Evolutionary conservation across 106 monocot species (phyloP).

Genomic region (Dioscorea zingiberensis): DNA sequence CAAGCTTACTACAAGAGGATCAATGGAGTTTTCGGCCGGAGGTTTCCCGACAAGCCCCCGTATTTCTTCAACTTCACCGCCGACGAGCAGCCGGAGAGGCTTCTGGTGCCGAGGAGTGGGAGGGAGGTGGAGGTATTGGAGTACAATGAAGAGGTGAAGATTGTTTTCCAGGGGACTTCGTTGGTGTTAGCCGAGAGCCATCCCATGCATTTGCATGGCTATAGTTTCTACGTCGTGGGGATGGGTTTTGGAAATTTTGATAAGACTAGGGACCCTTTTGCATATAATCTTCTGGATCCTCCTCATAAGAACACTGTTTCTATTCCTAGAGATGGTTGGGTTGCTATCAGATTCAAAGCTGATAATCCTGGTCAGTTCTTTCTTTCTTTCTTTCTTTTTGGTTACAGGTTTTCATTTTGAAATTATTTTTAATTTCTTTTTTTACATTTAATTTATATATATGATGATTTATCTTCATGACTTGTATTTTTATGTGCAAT

Average conservation of each 20-base stretch:
- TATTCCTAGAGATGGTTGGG: conserved; percentile 47
- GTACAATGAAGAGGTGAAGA: conserved; percentile 38
- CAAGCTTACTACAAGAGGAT: conserved; percentile 27
- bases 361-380: conserved; percentile 37
- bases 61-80: conserved; percentile 39
- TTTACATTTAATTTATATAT: neutral
- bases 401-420: too few species aligned
- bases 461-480: neutral
- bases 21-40: conserved; percentile 8
- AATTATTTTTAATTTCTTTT: neutral
- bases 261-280: conserved; percentile 24
- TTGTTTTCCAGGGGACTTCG: conserved; percentile 59
- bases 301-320: conserved; percentile 43
- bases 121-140: conserved; percentile 44
- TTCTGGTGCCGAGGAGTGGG: conserved; percentile 10
- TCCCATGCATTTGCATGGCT: conserved; percentile 71
- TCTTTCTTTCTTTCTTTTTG: too few species aligned
- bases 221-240: conserved; percentile 61
- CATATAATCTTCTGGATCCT: conserved; percentile 59
- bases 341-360: conserved; percentile 42
- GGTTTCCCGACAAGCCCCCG: conserved; percentile 33
- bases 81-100: conserved; percentile 6
- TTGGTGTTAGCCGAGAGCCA: conserved; percentile 38
- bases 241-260: conserved; percentile 60
- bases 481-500: neutral